Evolutionary conservation across 2,329 filamentous ascomycete species (phyloP).

Genomic region (Aspergillus transmontanensis): DNA sequence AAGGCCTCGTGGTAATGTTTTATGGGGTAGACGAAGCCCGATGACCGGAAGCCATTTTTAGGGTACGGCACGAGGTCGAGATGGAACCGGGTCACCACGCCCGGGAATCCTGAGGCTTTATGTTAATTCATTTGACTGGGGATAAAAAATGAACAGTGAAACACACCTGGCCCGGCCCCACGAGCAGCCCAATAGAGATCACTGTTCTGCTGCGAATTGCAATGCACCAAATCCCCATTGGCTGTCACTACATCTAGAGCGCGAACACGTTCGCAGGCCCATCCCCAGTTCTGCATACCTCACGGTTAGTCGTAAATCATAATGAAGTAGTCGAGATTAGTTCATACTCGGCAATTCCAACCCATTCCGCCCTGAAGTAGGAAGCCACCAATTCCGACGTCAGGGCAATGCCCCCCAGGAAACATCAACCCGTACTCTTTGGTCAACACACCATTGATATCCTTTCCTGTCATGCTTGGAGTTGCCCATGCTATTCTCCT

Average conservation of each 20-base stretch:
- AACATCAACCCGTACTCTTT: constrained; percentile 49
- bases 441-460: constrained; percentile 24
- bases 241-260: constrained; percentile 54
- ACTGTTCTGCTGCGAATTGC: constrained; percentile 38
- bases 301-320: not conserved
- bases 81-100: constrained; percentile 55
- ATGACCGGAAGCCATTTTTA: constrained; percentile 31
- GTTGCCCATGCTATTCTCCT: constrained; percentile 46
- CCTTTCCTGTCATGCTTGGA: constrained; percentile 51
- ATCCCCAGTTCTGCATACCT: constrained; percentile 54
- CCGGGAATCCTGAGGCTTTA: constrained; percentile 46
- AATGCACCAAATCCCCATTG: constrained; percentile 35
- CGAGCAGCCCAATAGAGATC: constrained; percentile 55
- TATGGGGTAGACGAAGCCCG: constrained; percentile 52
- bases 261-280: constrained; percentile 52
- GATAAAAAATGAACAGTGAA: not conserved
- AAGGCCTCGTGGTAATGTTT: constrained; percentile 49
- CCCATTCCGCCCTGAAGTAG: constrained; percentile 61
- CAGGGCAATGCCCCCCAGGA: constrained; percentile 57
- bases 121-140: not conserved
- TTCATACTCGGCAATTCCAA: constrained; percentile 56
- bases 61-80: constrained; percentile 40
- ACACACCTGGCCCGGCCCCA: constrained; percentile 49
- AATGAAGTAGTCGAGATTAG: too few species aligned
- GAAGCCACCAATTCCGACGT: constrained; percentile 59